Evolutionary conservation across 2,329 filamentous ascomycete species (phyloP), one percentile per base, ranked within the genome.

Genomic region (Aspergillus flavus): DNA sequence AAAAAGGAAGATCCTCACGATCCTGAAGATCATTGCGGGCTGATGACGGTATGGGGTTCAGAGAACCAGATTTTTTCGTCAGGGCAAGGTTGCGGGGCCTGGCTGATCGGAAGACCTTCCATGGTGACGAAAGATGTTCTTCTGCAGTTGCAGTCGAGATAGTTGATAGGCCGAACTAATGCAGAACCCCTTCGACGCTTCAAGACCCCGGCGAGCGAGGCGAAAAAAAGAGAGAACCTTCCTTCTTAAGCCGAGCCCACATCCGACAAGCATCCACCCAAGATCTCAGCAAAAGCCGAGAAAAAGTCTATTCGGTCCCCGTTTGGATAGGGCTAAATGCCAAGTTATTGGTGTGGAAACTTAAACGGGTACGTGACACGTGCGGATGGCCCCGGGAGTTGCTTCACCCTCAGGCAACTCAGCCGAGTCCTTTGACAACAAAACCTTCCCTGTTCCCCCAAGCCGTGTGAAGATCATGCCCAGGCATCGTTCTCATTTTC

Each of bases 71-170:
- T 52, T 48, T 26, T 39, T 41, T 39, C 14, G 46, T 41, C 43
- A 53, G 21, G 46, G 50, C 30, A 41, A 21, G 16, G 46, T 34
- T 28, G 50, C 52, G 59, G 50, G 59, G 41, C 41, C 19, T 48
- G 50, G 14, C 16, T 61, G 41, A 46, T 61, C 59, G 59, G 59
- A 28, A 56, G 45, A 61, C 59, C 59, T 61, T 61, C 59, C 59
- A 55, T 50, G 14, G 21, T 12, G 21, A 39, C 21, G 21, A 36
- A 7, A 9, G 46, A 28, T 32, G 19, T 4, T 43, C 30, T 21
- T 54, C 52, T 54, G 52, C 52, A 54, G 21, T 19, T 5, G 16
- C 28, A n/a, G 19, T 52, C 16, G 10, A 52, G 4, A 32, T 32
- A 9, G 19, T 7, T 19, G 23, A 21, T 16, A 52, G 48, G 48